Conservation (phyloP, 208 protist species). For the Trypanosoma rangeli region DNA sequence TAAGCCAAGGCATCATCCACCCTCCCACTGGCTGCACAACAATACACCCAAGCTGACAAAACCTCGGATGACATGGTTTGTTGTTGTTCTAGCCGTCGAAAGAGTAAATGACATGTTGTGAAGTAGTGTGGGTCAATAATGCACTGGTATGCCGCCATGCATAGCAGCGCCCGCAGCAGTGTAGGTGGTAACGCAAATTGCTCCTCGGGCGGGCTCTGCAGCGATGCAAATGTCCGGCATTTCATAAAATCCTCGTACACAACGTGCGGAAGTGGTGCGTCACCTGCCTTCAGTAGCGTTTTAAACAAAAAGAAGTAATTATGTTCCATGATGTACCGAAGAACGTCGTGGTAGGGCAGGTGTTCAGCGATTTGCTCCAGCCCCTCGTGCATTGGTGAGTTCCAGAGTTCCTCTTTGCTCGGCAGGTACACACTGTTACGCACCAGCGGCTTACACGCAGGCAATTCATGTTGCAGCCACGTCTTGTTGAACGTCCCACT, state of each 20-base stretch:
- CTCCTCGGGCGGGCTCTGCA: constrained; percentile 76
- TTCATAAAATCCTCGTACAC: constrained; percentile 91
- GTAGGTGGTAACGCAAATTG: constrained; percentile 68
- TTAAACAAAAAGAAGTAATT: constrained; percentile 72
- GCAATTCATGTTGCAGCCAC: constrained; percentile 46
- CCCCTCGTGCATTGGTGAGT: constrained; percentile 56
- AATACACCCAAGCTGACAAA: constrained; percentile 69
- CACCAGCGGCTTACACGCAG: constrained; percentile 16
- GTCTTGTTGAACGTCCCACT: constrained; percentile 47
- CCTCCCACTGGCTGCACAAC: constrained; percentile 64
- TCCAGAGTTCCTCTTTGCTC: constrained; percentile 65
- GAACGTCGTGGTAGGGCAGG: constrained; percentile 62
- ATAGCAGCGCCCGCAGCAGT: constrained; percentile 56
- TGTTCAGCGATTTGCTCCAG: constrained; percentile 46
- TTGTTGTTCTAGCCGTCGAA: constrained; percentile 75
- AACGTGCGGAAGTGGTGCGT: constrained; percentile 83
- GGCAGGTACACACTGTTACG: constrained; percentile 45
- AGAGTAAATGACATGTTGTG: constrained; percentile 58
- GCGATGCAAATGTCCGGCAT: constrained; percentile 65
- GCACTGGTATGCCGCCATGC: constrained; percentile 65
- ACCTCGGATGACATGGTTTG: constrained; percentile 52
- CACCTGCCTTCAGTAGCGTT: constrained; percentile 40
- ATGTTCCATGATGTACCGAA: constrained; percentile 76
- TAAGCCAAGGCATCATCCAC: constrained; percentile 51
- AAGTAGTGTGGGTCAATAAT: constrained; percentile 77